Conservation (phyloP, 108 stramenopile genomes). For the Bacterosira constricta region DNA sequence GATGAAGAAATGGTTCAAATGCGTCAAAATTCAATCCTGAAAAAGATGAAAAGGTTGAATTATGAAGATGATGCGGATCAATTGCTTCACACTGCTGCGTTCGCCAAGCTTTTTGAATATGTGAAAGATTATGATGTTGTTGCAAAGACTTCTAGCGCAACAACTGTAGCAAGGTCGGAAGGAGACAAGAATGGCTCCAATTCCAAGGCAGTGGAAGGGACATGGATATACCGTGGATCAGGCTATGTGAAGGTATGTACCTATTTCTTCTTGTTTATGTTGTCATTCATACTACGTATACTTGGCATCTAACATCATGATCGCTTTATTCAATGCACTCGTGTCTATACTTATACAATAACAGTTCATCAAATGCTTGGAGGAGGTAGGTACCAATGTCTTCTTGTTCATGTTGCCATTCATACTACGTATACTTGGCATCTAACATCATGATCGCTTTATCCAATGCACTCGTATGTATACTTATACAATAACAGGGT, state of each 20-base stretch:
- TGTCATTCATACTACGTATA: background rate
- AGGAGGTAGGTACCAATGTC: background rate
- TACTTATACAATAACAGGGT: too few relatives aligned
- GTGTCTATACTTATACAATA: too few relatives aligned
- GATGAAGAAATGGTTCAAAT: constrained; percentile 3
- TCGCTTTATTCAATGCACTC: too few relatives aligned
- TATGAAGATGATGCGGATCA: constrained; percentile 18
- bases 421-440: background rate
- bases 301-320: background rate
- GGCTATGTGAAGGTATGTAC: background rate
- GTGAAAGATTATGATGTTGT: constrained; percentile 13
- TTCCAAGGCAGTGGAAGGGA: constrained; percentile 12
- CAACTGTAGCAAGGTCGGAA: background rate
- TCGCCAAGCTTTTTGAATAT: constrained; percentile 21
- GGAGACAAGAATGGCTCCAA: background rate
- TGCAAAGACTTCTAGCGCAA: background rate
- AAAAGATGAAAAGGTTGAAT: constrained; percentile 13
- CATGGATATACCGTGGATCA: constrained; percentile 16
- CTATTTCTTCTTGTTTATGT: background rate
- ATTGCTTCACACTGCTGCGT: constrained; percentile 4
- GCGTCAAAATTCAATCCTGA: background rate
- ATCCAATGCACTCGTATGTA: too few relatives aligned
- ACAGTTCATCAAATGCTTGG: constrained; percentile 14
- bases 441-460: too few relatives aligned
- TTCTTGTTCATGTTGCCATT: background rate